Evolutionary conservation across 2,329 filamentous ascomycete species (phyloP).

Genomic region (Colletotrichum phormii): DNA sequence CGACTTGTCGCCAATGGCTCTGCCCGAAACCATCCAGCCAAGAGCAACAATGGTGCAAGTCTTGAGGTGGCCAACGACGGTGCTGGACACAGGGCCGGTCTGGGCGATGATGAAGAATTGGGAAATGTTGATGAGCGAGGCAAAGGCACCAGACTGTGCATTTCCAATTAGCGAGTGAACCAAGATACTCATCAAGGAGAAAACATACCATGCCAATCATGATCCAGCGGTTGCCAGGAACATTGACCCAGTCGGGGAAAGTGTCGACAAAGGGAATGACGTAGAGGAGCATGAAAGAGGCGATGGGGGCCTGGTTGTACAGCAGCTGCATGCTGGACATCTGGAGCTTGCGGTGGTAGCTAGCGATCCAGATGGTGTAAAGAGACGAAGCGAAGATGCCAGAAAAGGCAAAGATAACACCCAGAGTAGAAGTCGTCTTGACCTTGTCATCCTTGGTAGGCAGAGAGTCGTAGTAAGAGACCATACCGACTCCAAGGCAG

Average conservation of each 20-base stretch:
- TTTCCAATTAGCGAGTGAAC: not conserved
- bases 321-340: conserved; percentile 78
- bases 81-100: conserved; percentile 72
- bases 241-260: conserved; percentile 66
- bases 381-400: conserved; percentile 75
- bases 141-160: conserved; percentile 69
- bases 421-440: conserved; percentile 67
- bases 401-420: conserved; percentile 72
- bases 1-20: conserved; percentile 67
- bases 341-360: conserved; percentile 73
- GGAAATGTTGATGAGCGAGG: conserved; percentile 73
- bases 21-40: conserved; percentile 68
- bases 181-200: not conserved
- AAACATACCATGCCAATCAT: conserved; percentile 68
- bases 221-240: conserved; percentile 63
- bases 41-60: conserved; percentile 74
- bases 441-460: conserved; percentile 57
- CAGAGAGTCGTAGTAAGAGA: conserved; percentile 76
- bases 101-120: conserved; percentile 73
- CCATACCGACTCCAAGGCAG: conserved; percentile 73
- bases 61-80: conserved; percentile 74
- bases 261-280: conserved; percentile 74
- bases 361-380: conserved; percentile 77
- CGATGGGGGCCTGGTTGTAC: conserved; percentile 75
- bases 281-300: conserved; percentile 72